A percentile compares a stretch with the other conserved stretches of the same genome.
These are phyloP conservation scores for Peronospora belbahrii DNA, from an alignment of 352 stramenopile species.

Conservation along the genomic window DNA sequence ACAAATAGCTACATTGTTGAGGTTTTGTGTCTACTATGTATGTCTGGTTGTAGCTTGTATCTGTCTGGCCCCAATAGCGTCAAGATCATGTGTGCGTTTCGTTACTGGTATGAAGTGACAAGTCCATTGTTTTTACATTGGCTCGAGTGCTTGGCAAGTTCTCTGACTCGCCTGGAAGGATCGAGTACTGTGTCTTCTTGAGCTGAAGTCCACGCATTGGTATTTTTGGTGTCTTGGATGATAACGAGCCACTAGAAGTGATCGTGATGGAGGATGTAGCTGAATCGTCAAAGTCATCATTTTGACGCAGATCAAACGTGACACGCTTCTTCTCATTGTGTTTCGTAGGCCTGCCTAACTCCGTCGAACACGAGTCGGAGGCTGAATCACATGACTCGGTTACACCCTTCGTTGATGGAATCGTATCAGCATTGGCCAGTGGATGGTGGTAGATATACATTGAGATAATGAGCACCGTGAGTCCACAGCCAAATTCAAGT, in stretches of 20 bases:
- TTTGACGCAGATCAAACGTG: constrained; percentile 11
- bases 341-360: constrained; percentile 1
- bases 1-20: constrained; percentile 12
- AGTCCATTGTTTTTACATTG: constrained; percentile 14
- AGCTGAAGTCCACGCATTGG: constrained; percentile 24
- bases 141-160: constrained; percentile 22
- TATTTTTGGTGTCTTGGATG: constrained; percentile 7
- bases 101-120: constrained; percentile 6
- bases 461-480: constrained; percentile 73
- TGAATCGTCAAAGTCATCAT: constrained; percentile 14
- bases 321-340: constrained; percentile 16
- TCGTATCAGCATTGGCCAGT: constrained; percentile 11
- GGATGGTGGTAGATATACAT: constrained; percentile 86
- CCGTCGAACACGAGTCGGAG: constrained; percentile 9
- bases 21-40: too few species aligned
- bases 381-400: too few species aligned
- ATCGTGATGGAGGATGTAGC: constrained; percentile 11
- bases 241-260: constrained; percentile 14
- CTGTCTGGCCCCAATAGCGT: too few species aligned
- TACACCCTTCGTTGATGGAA: not conserved
- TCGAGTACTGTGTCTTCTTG: constrained; percentile 59
- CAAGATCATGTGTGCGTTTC: constrained; percentile 9
- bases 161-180: constrained; percentile 30
- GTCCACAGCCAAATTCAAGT: constrained; percentile 76
- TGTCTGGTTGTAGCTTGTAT: too few species aligned